Percentiles rank a stretch among this genome's conserved stretches.
Evolutionary conservation across 108 stramenopile genomes (phyloP).

Genomic region (Discostella pseudostelligera): DNA sequence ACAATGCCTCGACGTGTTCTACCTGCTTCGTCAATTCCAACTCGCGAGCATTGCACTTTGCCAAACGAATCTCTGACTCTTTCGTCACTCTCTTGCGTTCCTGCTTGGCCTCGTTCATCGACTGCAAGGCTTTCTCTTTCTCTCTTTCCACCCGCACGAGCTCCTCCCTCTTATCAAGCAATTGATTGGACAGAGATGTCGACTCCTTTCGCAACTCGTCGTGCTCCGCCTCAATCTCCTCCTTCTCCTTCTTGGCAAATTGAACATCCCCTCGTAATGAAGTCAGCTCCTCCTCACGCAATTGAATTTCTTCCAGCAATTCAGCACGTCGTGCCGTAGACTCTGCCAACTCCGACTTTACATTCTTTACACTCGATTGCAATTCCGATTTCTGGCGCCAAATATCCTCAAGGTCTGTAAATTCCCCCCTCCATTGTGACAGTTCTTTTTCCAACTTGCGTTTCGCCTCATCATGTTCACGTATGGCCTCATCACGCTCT

Average conservation of each 20-base stretch:
- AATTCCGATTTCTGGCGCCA: slow-evolving; percentile 9
- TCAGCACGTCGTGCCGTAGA: slow-evolving; percentile 3
- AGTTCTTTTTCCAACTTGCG: slow-evolving; percentile 14
- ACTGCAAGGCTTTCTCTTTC: slow-evolving; percentile 10
- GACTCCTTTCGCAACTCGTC: slow-evolving; percentile 13
- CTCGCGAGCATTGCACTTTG: slow-evolving; percentile 15
- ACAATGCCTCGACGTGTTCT: slow-evolving; percentile 15
- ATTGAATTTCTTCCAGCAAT: slow-evolving; percentile 16
- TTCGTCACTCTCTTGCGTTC: slow-evolving; percentile 9
- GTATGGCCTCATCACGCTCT: too few relatives aligned
- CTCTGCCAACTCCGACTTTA: slow-evolving; percentile 13
- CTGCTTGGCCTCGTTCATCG: slow-evolving; percentile 16
- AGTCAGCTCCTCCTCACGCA: slow-evolving; percentile 25
- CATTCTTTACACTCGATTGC: background rate
- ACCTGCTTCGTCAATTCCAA: slow-evolving; percentile 11
- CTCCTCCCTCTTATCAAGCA: slow-evolving; percentile 15
- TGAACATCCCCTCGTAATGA: slow-evolving; percentile 27
- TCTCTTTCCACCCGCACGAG: slow-evolving; percentile 11
- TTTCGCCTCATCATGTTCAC: background rate
- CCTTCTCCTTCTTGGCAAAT: slow-evolving; percentile 25
- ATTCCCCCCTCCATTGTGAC: slow-evolving; percentile 6
- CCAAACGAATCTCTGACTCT: slow-evolving; percentile 1
- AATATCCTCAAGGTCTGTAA: slow-evolving; percentile 10
- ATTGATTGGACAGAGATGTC: slow-evolving; percentile 1
- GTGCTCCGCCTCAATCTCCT: slow-evolving; percentile 17